A percentile compares a stretch with the other conserved stretches of the same genome.
Evolutionary conservation across 2,329 filamentous ascomycete genomes (phyloP).

Genomic region (Verticillium tricorpus): DNA sequence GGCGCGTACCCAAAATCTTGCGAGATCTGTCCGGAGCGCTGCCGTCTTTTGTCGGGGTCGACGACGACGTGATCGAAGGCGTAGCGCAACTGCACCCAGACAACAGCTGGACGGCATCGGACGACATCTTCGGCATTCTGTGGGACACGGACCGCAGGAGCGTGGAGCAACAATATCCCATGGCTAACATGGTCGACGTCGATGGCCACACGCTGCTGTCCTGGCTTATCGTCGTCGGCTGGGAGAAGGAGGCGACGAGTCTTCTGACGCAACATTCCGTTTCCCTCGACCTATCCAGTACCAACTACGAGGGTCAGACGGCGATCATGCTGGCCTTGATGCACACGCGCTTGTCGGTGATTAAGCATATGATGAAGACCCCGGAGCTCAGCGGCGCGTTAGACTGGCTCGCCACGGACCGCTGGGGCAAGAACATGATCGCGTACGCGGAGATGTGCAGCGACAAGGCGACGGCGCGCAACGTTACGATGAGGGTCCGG

Average conservation of each 20-base stretch:
- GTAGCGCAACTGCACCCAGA: neutral
- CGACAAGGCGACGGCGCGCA: neutral
- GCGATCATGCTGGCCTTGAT: neutral
- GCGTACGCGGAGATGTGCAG: neutral
- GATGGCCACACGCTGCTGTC: neutral
- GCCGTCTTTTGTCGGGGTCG: neutral
- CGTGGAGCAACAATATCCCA: neutral
- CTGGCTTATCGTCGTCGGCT: neutral
- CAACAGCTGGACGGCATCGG: neutral
- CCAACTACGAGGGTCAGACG: neutral
- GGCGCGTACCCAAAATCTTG: neutral
- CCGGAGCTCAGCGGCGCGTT: neutral
- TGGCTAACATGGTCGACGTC: neutral
- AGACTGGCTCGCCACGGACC: neutral
- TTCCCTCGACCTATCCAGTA: neutral
- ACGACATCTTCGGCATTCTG: neutral
- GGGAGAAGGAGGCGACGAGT: neutral
- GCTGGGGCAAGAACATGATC: neutral
- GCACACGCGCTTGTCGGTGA: neutral
- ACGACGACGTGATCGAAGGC: neutral
- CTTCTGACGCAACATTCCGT: neutral
- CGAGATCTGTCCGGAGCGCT: neutral
- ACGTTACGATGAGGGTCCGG: neutral
- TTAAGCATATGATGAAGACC: neutral
- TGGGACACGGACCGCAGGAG: neutral